Evolutionary conservation across 192 early-diverging fungal species (phyloP).

Genomic region (Podila epigama): DNA sequence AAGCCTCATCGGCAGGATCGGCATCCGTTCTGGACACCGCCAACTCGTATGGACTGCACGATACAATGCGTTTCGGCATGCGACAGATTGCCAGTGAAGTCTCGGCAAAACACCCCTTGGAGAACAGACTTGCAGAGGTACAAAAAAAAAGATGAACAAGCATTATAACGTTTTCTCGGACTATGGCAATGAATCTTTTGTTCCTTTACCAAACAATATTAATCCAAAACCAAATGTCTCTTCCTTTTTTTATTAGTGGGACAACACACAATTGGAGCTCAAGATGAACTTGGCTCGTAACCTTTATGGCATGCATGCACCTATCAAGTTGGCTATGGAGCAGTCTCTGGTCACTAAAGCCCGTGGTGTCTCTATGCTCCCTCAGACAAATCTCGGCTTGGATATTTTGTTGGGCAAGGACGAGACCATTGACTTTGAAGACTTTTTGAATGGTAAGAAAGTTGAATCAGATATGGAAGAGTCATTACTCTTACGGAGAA

Average conservation of each 20-base stretch:
- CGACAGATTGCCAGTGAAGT: constrained; percentile 69
- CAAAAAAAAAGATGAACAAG: not conserved
- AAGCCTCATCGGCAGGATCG: constrained; percentile 26
- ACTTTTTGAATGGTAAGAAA: constrained; percentile 80
- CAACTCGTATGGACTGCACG: constrained; percentile 79
- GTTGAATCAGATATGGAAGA: not conserved
- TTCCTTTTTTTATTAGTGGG: constrained; percentile 65
- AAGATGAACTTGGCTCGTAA: constrained; percentile 83
- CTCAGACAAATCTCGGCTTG: constrained; percentile 65
- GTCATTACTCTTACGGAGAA: not conserved
- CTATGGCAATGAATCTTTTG: constrained; percentile 3
- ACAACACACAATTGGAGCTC: constrained; percentile 80
- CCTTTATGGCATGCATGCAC: constrained; percentile 90
- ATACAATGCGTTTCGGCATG: constrained; percentile 81
- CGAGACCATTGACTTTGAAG: constrained; percentile 88
- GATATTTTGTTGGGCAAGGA: constrained; percentile 93
- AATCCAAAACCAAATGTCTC: not conserved
- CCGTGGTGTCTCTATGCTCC: constrained; percentile 59
- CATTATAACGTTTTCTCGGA: not conserved
- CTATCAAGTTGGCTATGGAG: constrained; percentile 94
- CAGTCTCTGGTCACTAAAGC: constrained; percentile 68
- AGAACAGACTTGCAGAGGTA: constrained; percentile 75
- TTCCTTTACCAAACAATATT: not conserved
- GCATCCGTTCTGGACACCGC: constrained; percentile 50
- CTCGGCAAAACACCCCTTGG: constrained; percentile 78